These are phyloP conservation scores for Yamadazyma endophytica DNA, from an alignment of 805 yeast species.

Conservation along the genomic window DNA sequence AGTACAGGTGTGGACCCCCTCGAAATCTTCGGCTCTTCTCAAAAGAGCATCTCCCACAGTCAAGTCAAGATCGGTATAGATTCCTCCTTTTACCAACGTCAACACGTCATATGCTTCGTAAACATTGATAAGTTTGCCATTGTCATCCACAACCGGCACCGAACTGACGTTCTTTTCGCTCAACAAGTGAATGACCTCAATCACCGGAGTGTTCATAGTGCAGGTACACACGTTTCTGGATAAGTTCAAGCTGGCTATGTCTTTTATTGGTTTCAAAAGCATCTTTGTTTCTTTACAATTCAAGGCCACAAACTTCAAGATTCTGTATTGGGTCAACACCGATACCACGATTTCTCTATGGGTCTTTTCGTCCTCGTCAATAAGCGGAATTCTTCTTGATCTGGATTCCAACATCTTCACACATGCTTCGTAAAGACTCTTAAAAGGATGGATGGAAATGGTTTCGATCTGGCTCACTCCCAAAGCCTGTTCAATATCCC, in stretches of 20 bases:
- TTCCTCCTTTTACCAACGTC: constrained; percentile 89
- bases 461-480: constrained; percentile 87
- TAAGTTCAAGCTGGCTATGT: constrained; percentile 61
- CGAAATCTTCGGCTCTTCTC: constrained; percentile 92
- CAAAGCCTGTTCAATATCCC: constrained; percentile 81
- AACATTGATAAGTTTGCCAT: constrained; percentile 67
- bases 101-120: constrained; percentile 95
- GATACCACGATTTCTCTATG: constrained; percentile 92
- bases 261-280: constrained; percentile 69
- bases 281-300: constrained; percentile 93
- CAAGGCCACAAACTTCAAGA: constrained; percentile 89
- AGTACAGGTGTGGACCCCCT: constrained; percentile 96
- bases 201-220: constrained; percentile 86
- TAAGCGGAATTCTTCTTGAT: constrained; percentile 90
- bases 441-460: constrained; percentile 84
- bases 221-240: constrained; percentile 63
- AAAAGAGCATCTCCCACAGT: constrained; percentile 95
- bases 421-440: constrained; percentile 88
- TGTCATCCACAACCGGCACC: constrained; percentile 86
- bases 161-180: constrained; percentile 82
- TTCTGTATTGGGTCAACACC: constrained; percentile 94
- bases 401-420: constrained; percentile 82
- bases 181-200: constrained; percentile 82
- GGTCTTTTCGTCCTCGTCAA: constrained; percentile 90
- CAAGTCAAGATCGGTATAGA: constrained; percentile 82